Conservation (phyloP, 2,329 filamentous ascomycete species). For the Trichocomaceae sp. region DNA sequence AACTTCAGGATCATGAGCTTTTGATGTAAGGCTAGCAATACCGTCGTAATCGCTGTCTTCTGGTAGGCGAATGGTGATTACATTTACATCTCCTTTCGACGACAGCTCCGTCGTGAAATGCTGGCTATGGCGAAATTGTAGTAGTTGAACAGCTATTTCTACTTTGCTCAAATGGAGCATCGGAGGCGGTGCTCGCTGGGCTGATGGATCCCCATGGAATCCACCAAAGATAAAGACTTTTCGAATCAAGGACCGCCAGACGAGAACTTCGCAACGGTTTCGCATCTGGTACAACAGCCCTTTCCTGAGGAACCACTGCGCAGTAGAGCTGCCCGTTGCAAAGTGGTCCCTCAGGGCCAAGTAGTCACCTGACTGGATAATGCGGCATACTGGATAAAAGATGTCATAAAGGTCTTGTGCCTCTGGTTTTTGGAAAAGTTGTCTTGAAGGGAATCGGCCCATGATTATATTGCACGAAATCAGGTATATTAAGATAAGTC, state of each 20-base stretch:
- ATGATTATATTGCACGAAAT: constrained; percentile 76
- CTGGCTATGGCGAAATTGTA: constrained; percentile 45
- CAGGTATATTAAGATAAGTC: constrained; percentile 74
- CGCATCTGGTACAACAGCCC: constrained; percentile 69
- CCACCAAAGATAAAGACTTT: constrained; percentile 74
- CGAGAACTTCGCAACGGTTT: constrained; percentile 69
- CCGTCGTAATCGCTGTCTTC: constrained; percentile 29
- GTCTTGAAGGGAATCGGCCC: constrained; percentile 68
- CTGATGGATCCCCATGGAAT: constrained; percentile 50
- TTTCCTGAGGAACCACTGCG: constrained; percentile 68
- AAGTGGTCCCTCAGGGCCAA: constrained; percentile 65
- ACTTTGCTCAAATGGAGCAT: constrained; percentile 68
- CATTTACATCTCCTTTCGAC: constrained; percentile 11
- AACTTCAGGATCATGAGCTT: constrained; percentile 19
- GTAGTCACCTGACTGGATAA: constrained; percentile 69
- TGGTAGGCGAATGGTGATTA: constrained; percentile 25
- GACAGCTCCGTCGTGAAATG: background rate
- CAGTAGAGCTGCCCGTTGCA: constrained; percentile 46
- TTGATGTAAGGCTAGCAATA: constrained; percentile 14
- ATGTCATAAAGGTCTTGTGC: constrained; percentile 56
- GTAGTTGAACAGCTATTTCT: constrained; percentile 55
- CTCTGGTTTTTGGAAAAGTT: constrained; percentile 64
- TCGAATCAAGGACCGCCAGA: constrained; percentile 77
- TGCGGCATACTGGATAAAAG: constrained; percentile 66
- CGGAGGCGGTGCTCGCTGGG: constrained; percentile 53